Percentiles rank a stretch among this genome's conserved stretches.
Evolutionary conservation across 768 basidiomycete genomes (phyloP).

Genomic region (Atractiella rhizophila): DNA sequence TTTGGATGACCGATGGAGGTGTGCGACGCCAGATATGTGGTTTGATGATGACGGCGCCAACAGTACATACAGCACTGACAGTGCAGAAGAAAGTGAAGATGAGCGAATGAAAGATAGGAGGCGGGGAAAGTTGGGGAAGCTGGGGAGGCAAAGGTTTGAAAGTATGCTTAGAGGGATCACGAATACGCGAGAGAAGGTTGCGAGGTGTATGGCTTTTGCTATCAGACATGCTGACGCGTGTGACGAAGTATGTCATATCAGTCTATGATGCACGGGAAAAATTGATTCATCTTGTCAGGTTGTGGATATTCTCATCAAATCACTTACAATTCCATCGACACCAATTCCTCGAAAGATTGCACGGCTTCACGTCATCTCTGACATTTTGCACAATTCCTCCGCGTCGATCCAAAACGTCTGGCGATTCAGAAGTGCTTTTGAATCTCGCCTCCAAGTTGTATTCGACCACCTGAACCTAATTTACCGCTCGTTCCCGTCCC

Average conservation of each 20-base stretch:
- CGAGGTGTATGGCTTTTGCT: slow-evolving; percentile 88
- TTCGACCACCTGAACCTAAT: slow-evolving; percentile 88
- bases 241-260: slow-evolving; percentile 37
- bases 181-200: slow-evolving; percentile 69
- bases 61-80: no score
- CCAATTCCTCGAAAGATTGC: slow-evolving; percentile 94
- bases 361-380: slow-evolving; percentile 79
- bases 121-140: slow-evolving; percentile 43
- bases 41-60: no score
- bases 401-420: slow-evolving; percentile 68
- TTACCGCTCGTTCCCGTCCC: slow-evolving; percentile 81
- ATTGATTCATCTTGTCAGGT: slow-evolving; percentile 39
- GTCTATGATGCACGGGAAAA: no score
- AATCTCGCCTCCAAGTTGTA: slow-evolving; percentile 64
- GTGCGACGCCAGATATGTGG: slow-evolving; percentile 23
- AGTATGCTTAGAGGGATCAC: slow-evolving; percentile 65
- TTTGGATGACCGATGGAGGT: slow-evolving; percentile 21
- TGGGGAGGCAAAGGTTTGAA: slow-evolving; percentile 65
- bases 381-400: slow-evolving; percentile 91
- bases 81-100: slow-evolving; percentile 73
- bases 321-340: slow-evolving; percentile 67
- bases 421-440: slow-evolving; percentile 90
- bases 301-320: slow-evolving; percentile 66
- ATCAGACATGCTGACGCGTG: slow-evolving; percentile 90
- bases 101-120: slow-evolving; percentile 15